Conservation (phyloP, 345 rosid genomes). For the Populus simonii region DNA sequence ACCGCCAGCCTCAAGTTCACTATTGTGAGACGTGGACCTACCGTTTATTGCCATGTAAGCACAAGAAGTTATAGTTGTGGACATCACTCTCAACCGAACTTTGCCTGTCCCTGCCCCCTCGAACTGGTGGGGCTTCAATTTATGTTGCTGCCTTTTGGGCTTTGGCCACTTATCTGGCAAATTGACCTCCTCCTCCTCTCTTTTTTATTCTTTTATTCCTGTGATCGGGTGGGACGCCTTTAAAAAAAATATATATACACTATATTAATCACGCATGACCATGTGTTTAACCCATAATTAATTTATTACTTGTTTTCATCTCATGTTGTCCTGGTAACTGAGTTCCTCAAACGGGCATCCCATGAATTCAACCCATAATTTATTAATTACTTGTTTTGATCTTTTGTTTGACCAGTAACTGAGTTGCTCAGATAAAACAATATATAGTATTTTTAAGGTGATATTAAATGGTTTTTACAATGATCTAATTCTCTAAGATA, state of each 20-base stretch:
- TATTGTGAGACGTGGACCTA: slow-evolving; percentile 40
- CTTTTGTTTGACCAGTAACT: too few relatives aligned
- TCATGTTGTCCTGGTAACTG: neutral
- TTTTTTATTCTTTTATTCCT: neutral
- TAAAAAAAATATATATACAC: neutral
- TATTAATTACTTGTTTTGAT: too few relatives aligned
- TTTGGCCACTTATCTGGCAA: slow-evolving; percentile 2
- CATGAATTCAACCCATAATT: neutral
- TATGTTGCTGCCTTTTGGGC: slow-evolving; percentile 10
- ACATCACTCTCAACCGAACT: slow-evolving; percentile 11
- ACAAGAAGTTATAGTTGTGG: neutral
- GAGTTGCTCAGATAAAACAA: too few relatives aligned
- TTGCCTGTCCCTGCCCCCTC: slow-evolving; percentile 10
- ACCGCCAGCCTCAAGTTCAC: slow-evolving; percentile 21
- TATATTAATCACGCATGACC: neutral
- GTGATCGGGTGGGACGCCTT: neutral
- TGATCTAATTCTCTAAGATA: too few relatives aligned
- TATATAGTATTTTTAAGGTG: too few relatives aligned
- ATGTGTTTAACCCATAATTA: neutral
- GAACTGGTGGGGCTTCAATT: neutral
- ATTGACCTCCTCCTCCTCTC: neutral
- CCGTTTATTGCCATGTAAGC: slow-evolving; percentile 22
- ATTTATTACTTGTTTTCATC: neutral
- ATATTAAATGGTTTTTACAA: too few relatives aligned
- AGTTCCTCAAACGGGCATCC: neutral